Base-by-base conservation (phyloP, 306 rosid species). In the Lathyrus oleraceus region DNA sequence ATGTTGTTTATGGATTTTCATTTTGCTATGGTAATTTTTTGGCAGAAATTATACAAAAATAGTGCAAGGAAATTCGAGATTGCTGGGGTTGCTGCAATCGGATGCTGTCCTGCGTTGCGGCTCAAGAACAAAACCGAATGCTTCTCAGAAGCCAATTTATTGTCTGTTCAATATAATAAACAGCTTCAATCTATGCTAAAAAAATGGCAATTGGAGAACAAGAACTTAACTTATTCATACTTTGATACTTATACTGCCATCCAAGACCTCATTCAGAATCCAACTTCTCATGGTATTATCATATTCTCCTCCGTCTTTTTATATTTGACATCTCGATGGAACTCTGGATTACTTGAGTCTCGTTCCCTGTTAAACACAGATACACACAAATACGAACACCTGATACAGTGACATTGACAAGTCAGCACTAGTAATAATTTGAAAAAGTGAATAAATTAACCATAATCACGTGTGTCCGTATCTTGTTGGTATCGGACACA, bases 101-200 rank as follows among this genome's bases (percentile, higher is more conserved):
- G 97, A 44, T 93, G 98, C 81, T 72, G 92, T 59, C 98, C 98
- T 5, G 42, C 85, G 0, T 75, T 43, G 42, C 90, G 97, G 79
- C 30, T 70, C 10, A 82, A 65, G 72, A 82, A 82, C 77, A 65
- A 78, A 3, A 82, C 78, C 25, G 84, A 81, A 57, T 93, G 98
- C 72, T 48, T 79, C n/a, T 67, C 63, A 19, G 91, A 82, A 11
- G 61, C 79, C 20, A 93, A 90, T 64, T 5, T 19, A 1, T 67
- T 74, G 86, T 20, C 86, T 0, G 1, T 43, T 1, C 63, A 71
- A 17, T 93, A 82, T 76, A 88, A 88, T 68, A 59, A 53, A 48
- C 81, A 9, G 49, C 87, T 88, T 42, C 76, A 72, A 17, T 77
- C 87, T 19, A 83, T 72, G 84, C 63, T 93, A 70, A 67, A 77